Conservation (phyloP, 495 filamentous ascomycete species). For the Geoglossum glabrum region DNA sequence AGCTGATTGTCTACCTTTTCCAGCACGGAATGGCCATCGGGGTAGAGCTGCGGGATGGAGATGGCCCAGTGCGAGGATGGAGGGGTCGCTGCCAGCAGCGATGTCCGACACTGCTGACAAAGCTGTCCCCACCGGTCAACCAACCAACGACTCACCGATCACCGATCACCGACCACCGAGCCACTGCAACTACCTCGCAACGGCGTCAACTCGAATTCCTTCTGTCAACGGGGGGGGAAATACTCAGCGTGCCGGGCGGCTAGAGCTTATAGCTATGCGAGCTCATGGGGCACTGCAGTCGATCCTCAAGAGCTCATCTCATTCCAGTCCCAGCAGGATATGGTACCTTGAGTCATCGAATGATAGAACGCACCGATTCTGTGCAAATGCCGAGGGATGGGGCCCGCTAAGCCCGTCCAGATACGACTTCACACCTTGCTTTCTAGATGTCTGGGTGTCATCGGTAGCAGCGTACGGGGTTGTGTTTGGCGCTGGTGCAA, state of each 20-base stretch:
- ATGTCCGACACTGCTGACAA: not conserved
- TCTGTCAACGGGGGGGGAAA: not conserved
- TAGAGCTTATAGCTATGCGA: not conserved
- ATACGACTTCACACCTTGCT: slow-evolving; percentile 93
- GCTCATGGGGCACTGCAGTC: not conserved
- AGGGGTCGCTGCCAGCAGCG: not conserved
- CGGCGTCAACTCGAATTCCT: not conserved
- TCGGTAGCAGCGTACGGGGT: slow-evolving; percentile 59
- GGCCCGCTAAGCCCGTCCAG: slow-evolving; percentile 66
- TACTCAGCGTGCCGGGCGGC: not conserved
- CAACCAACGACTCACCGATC: not conserved
- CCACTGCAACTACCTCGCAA: not conserved
- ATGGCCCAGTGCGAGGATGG: not conserved
- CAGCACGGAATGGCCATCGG: no score
- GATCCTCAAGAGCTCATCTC: not conserved
- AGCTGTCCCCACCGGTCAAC: not conserved
- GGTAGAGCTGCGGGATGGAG: no score
- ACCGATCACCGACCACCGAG: not conserved
- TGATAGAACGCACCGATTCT: slow-evolving; percentile 40
- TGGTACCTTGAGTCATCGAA: slow-evolving; percentile 15
- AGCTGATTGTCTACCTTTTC: no score
- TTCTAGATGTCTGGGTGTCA: slow-evolving; percentile 70
- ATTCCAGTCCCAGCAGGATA: not conserved
- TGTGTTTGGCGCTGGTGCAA: slow-evolving; percentile 49
- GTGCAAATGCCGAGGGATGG: slow-evolving; percentile 82